phyloP scores from a whole-genome alignment of 139 green algal genomes.

The Coelastrella sp. region DNA sequence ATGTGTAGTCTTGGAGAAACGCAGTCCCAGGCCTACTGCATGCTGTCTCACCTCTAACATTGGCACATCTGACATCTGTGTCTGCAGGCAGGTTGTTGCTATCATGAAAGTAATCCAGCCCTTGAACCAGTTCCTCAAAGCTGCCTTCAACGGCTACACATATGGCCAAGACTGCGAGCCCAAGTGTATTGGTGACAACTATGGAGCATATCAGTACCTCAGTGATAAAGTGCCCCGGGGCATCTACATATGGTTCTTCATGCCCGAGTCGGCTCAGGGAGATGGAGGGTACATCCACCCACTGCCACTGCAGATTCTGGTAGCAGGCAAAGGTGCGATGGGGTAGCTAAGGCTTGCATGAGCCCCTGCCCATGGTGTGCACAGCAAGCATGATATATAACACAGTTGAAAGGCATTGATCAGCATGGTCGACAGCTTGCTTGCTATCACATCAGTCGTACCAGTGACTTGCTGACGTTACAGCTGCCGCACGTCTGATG shows the following conservation, averaged over 20 bases:
- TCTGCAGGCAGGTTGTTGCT: slow-evolving; percentile 25
- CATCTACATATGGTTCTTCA: slow-evolving; percentile 50
- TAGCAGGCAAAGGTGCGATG: background rate
- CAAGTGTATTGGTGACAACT: slow-evolving; percentile 50
- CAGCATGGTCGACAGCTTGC: too few relatives aligned
- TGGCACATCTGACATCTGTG: background rate
- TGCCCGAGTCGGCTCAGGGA: background rate
- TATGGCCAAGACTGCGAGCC: slow-evolving; percentile 42
- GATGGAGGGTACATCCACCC: slow-evolving; percentile 47
- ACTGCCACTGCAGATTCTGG: slow-evolving; percentile 41
- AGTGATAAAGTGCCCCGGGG: slow-evolving; percentile 4
- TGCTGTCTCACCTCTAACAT: too few relatives aligned
- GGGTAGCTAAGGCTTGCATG: too few relatives aligned
- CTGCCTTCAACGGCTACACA: slow-evolving; percentile 40
- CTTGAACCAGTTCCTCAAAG: slow-evolving; percentile 41
- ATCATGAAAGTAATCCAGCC: background rate
- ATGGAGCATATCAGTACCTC: slow-evolving; percentile 36
- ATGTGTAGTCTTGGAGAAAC: too few relatives aligned
- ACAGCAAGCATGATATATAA: background rate
- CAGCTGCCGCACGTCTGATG: too few relatives aligned
- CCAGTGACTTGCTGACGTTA: too few relatives aligned
- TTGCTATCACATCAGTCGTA: too few relatives aligned
- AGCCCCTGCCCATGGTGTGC: too few relatives aligned
- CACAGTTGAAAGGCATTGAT: too few relatives aligned
- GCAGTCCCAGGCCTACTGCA: background rate